Percentiles rank a stretch among this genome's conserved stretches.
Conservation (phyloP, 208 protist genomes). For the Crithidia fasciculata region DNA sequence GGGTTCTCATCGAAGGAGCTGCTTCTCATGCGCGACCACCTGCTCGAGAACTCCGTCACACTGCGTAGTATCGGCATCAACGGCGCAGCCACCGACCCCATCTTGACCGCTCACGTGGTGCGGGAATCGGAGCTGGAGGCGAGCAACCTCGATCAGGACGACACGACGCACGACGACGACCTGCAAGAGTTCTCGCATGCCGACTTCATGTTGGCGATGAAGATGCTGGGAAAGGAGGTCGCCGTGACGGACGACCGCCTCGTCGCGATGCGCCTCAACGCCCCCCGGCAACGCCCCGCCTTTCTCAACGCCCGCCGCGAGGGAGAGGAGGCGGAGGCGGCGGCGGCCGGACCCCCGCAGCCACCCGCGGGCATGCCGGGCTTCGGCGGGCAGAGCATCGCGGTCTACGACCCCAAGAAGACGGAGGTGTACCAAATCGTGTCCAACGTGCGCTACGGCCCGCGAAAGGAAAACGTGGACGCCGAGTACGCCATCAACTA, state of each 20-base stretch:
- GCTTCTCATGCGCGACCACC: slow-evolving; percentile 54
- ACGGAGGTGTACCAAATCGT: slow-evolving; percentile 68
- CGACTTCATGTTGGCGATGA: slow-evolving; percentile 80
- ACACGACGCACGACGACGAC: slow-evolving; percentile 62
- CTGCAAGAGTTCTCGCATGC: slow-evolving; percentile 84
- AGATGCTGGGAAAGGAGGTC: slow-evolving; percentile 78
- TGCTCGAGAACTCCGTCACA: slow-evolving; percentile 59
- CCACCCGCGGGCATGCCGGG: slow-evolving; percentile 53
- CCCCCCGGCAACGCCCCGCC: slow-evolving; percentile 63
- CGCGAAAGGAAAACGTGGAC: slow-evolving; percentile 66
- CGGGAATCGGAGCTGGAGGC: slow-evolving; percentile 57
- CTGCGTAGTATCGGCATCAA: slow-evolving; percentile 54
- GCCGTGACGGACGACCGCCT: slow-evolving; percentile 69
- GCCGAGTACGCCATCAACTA: slow-evolving; percentile 53
- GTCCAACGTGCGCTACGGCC: slow-evolving; percentile 50
- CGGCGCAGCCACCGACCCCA: slow-evolving; percentile 45
- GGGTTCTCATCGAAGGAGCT: slow-evolving; percentile 72
- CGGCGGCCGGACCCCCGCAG: slow-evolving; percentile 3
- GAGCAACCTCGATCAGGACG: slow-evolving; percentile 54
- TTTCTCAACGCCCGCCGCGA: slow-evolving; percentile 52
- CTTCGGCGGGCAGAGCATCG: slow-evolving; percentile 13
- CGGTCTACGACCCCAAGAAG: slow-evolving; percentile 46
- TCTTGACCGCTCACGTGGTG: slow-evolving; percentile 66
- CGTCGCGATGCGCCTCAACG: slow-evolving; percentile 57
- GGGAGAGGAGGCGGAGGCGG: not conserved